Base-by-base conservation (phyloP, 1,284 basidiomycete species). In the Tilletia horrida region DNA sequence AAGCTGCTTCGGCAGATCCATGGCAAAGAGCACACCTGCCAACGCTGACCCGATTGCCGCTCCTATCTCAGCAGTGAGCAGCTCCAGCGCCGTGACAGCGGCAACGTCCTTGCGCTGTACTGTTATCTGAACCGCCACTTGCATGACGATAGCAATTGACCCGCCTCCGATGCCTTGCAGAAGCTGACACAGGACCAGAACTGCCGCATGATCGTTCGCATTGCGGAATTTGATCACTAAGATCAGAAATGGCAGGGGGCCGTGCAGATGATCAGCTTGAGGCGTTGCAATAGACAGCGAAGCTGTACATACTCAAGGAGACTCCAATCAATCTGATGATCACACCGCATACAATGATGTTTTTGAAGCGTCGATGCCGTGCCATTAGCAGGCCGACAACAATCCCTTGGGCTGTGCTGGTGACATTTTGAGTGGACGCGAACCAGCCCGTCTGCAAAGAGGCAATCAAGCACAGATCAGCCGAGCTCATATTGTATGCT, bases 161-260 rank as follows among this genome's bases (percentile, higher is more conserved):
- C 91, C 92, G 29, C 90, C 91, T 14, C 90, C 91, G 16, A 89
- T 83, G 64, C 90, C 90, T 82, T 91, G 90, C 44, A 91, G 83
- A 63, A 92, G 83, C 79, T 91, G 84, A 61, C 80, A 82, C 42
- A 81, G 70, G 45, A 84, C 82, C 64, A 84, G 75, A 67, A 82
- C 79, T 21, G 79, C 81, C 8, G 85, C 82, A 25, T 76, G 66
- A 85, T 87, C 62, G 87, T 88, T 61, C 87, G 87, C 27, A 88
- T 89, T 82, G 87, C 87, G 72, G 90, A 86, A 82, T 21, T 72
- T 71, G 59, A 78, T 69, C 80, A 81, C 55, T 52, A 61, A 6
- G 13, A 45, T 23, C 44, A 29, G 29, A 25, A 25, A 42, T 40
- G 35, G 35, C 35, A 11, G 35, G 11, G 35, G 6, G 11, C 4